Evolutionary conservation across 2,329 filamentous ascomycete genomes (phyloP).

Genomic region (Didymella sp.): DNA sequence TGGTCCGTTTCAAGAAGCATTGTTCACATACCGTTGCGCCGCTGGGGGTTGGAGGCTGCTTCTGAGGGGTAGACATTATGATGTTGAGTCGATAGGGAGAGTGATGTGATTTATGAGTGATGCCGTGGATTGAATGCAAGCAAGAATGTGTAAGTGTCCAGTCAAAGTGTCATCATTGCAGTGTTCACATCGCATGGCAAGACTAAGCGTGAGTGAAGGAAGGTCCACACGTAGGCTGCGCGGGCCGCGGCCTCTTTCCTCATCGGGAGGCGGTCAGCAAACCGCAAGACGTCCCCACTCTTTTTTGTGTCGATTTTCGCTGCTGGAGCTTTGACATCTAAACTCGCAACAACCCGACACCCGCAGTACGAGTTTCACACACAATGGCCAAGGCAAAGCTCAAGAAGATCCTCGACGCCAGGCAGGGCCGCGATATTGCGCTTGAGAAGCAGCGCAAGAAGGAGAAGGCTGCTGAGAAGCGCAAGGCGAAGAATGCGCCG

Average conservation of each 20-base stretch:
- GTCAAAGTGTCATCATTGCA: not conserved
- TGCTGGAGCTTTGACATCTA: slow-evolving; percentile 27
- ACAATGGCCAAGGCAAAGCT: slow-evolving; percentile 60
- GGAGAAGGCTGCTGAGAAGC: slow-evolving; percentile 61
- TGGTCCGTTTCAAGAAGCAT: not conserved
- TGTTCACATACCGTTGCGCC: slow-evolving; percentile 2
- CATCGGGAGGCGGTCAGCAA: slow-evolving; percentile 38
- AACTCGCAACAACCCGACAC: slow-evolving; percentile 11
- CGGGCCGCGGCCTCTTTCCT: slow-evolving; percentile 36
- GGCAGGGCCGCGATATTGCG: slow-evolving; percentile 71
- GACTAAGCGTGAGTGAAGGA: slow-evolving; percentile 4
- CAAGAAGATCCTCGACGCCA: slow-evolving; percentile 63
- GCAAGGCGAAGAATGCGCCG: slow-evolving; percentile 47
- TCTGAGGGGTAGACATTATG: slow-evolving; percentile 32
- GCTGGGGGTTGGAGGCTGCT: slow-evolving; percentile 9
- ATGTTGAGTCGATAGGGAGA: not conserved
- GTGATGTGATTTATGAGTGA: not conserved
- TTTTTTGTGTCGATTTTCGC: slow-evolving; percentile 1
- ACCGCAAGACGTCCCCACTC: not conserved
- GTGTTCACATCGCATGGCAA: not conserved
- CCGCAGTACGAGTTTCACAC: not conserved
- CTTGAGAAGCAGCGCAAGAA: slow-evolving; percentile 79
- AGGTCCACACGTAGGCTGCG: slow-evolving; percentile 28
- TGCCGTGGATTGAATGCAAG: not conserved
- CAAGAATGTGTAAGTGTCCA: not conserved